Conservation (phyloP, 2,329 filamentous ascomycete species). For the Sporothrix pseudoabietina region DNA sequence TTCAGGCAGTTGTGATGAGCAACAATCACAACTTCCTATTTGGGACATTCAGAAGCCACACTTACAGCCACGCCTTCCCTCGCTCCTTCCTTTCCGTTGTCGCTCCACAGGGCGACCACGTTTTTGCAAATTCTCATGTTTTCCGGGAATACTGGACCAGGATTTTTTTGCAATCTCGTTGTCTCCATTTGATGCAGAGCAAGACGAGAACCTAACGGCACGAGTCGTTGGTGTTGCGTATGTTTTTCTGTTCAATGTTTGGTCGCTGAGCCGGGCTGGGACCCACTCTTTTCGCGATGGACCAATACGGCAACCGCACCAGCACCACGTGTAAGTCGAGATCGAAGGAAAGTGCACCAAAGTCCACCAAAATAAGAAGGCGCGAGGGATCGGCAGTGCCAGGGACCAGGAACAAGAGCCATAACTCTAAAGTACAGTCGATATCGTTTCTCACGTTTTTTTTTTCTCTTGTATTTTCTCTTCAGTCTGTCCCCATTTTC, state of each 20-base stretch:
- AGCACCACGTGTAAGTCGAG: constrained; percentile 29
- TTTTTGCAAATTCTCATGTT: constrained; percentile 1
- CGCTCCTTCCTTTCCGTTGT: too few species aligned
- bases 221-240: constrained; percentile 2
- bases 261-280: background rate
- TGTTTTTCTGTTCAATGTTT: background rate
- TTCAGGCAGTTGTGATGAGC: background rate
- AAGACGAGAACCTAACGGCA: background rate
- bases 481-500: background rate
- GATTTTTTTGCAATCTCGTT: background rate
- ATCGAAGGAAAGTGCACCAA: background rate
- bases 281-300: background rate
- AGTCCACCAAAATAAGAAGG: background rate
- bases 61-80: background rate
- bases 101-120: constrained; percentile 8
- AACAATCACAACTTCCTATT: constrained; percentile 15
- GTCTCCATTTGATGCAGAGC: background rate
- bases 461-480: background rate
- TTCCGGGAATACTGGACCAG: background rate
- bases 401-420: constrained; percentile 14
- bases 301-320: constrained; percentile 28
- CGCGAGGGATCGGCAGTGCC: constrained; percentile 22
- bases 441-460: background rate
- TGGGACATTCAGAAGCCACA: background rate
- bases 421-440: background rate